Percentiles rank a stretch among this genome's conserved stretches.
Evolutionary conservation across 805 yeast species (phyloP).

Genomic region (Kazachstania bromeliacearum): DNA sequence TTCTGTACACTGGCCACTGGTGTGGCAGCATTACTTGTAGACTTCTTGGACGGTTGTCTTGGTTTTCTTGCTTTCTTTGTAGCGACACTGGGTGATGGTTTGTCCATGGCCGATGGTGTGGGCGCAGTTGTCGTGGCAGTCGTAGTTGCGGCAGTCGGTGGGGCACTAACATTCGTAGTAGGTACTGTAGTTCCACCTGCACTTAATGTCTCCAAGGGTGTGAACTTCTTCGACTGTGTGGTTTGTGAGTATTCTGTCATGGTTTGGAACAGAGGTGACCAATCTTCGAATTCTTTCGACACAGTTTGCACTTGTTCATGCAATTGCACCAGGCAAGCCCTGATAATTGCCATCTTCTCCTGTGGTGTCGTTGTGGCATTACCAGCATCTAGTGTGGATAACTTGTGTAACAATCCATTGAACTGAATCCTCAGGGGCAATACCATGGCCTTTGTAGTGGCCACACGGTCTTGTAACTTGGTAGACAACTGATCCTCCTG

Average conservation of each 20-base stretch:
- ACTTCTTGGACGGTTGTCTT: slow-evolving; percentile 13
- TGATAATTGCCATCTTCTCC: slow-evolving; percentile 16
- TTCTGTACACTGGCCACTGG: slow-evolving; percentile 1
- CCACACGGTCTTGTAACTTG: slow-evolving; percentile 4
- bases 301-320: slow-evolving; percentile 16
- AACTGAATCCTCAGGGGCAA: slow-evolving; percentile 15
- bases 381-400: slow-evolving; percentile 15
- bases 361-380: slow-evolving; percentile 7
- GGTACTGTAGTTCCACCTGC: background rate
- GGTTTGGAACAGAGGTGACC: slow-evolving; percentile 21
- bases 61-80: slow-evolving; percentile 25
- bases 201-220: slow-evolving; percentile 20
- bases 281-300: slow-evolving; percentile 14
- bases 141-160: background rate
- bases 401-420: slow-evolving; percentile 20
- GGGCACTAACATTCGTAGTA: slow-evolving; percentile 2
- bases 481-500: background rate
- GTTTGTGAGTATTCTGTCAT: slow-evolving; percentile 17
- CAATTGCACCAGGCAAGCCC: slow-evolving; percentile 15
- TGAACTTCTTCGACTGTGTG: slow-evolving; percentile 14
- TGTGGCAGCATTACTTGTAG: slow-evolving; percentile 8
- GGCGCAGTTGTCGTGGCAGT: slow-evolving; percentile 8
- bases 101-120: slow-evolving; percentile 10
- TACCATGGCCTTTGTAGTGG: slow-evolving; percentile 6
- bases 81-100: slow-evolving; percentile 12